A percentile compares a stretch with the other conserved stretches of the same genome.
These are phyloP conservation scores for Sugiyamaella qingdaonensis DNA, from an alignment of 805 yeast species.

Conservation along the genomic window DNA sequence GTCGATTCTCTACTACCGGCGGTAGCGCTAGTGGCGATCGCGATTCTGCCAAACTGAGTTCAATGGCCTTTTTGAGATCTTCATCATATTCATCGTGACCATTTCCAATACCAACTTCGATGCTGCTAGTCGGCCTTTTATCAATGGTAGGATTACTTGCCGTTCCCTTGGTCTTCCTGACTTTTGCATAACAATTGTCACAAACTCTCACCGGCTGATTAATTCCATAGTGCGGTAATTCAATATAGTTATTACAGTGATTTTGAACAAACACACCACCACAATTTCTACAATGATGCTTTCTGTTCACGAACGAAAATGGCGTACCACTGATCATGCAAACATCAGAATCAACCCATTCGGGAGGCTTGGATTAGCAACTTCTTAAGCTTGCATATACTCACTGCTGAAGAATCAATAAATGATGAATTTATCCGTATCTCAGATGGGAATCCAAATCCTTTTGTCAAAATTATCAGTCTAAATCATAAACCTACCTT, in stretches of 20 bases:
- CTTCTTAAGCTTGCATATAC: neutral
- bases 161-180: slow-evolving; percentile 28
- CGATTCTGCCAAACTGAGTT: slow-evolving; percentile 64
- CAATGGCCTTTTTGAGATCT: slow-evolving; percentile 72
- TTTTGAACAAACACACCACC: slow-evolving; percentile 90
- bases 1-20: neutral
- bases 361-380: slow-evolving; percentile 59
- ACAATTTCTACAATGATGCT: slow-evolving; percentile 95
- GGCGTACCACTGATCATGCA: slow-evolving; percentile 89
- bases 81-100: slow-evolving; percentile 44
- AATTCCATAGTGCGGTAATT: slow-evolving; percentile 81
- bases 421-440: slow-evolving; percentile 44
- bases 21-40: slow-evolving; percentile 12
- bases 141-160: slow-evolving; percentile 6
- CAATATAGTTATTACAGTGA: slow-evolving; percentile 70
- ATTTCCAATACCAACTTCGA: slow-evolving; percentile 36
- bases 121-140: slow-evolving; percentile 12
- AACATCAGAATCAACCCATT: slow-evolving; percentile 92
- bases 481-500: slow-evolving; percentile 23
- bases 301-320: slow-evolving; percentile 78
- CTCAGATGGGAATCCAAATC: slow-evolving; percentile 57
- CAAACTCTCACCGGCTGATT: slow-evolving; percentile 89
- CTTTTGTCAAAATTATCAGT: slow-evolving; percentile 25
- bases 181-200: slow-evolving; percentile 75
- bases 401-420: slow-evolving; percentile 69